Conservation (phyloP, 2,329 filamentous ascomycete species). For the Lachnellula cervina region DNA sequence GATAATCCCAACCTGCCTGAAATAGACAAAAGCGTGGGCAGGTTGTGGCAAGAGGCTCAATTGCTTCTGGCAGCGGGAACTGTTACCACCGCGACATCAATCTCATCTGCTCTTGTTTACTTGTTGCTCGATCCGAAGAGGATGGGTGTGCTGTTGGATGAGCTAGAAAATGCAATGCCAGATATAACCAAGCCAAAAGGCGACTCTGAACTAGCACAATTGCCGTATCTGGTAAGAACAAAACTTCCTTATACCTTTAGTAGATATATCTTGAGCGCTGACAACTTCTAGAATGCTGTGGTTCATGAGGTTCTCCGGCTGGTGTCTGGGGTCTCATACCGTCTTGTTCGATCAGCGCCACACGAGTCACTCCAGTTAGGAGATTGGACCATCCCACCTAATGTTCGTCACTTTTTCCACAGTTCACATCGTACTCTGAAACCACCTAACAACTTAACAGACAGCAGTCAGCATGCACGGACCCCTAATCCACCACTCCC, state of each 20-base stretch:
- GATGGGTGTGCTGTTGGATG: conserved; percentile 24
- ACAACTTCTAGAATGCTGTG: conserved; percentile 1
- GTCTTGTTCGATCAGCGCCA: conserved; percentile 11
- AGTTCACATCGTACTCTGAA: no score
- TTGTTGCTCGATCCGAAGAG: conserved; percentile 25
- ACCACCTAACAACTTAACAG: neutral
- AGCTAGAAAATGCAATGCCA: conserved; percentile 26
- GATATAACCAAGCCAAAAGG: conserved; percentile 19
- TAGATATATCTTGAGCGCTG: neutral
- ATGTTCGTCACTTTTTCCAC: neutral
- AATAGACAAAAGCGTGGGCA: conserved; percentile 32
- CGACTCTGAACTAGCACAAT: conserved; percentile 35
- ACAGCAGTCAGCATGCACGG: conserved; percentile 8
- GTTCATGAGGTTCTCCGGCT: conserved; percentile 12
- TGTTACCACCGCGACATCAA: conserved; percentile 34
- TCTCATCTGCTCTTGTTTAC: conserved; percentile 29
- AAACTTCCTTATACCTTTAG: neutral
- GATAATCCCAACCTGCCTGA: conserved; percentile 33
- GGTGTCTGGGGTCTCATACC: conserved; percentile 11
- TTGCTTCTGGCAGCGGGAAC: conserved; percentile 36
- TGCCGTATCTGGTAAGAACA: conserved; percentile 35
- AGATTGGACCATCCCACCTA: conserved; percentile 9
- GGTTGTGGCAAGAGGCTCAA: conserved; percentile 37
- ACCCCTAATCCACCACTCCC: conserved; percentile 11
- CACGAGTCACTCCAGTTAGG: conserved; percentile 9